Evolutionary conservation across 352 stramenopile species (phyloP).

Genomic region (Pythium insidiosum): DNA sequence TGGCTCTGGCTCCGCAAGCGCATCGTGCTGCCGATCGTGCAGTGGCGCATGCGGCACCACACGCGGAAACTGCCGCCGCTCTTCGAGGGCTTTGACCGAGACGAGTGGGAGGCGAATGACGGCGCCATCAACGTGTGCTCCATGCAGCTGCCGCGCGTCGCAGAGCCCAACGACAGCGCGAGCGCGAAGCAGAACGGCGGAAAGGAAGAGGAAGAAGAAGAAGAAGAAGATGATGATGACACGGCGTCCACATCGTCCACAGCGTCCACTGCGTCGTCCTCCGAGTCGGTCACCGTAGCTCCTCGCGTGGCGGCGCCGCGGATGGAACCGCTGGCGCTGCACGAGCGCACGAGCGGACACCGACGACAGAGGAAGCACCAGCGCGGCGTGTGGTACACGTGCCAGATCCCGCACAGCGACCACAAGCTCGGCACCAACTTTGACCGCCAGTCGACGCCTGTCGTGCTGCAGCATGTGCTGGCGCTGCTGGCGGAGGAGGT

Average conservation of each 20-base stretch:
- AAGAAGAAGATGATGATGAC: too few relatives aligned
- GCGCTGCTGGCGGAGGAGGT: too few relatives aligned
- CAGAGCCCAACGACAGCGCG: background rate
- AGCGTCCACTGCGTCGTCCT: constrained; percentile 5
- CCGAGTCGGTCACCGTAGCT: constrained; percentile 1
- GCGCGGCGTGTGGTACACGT: constrained; percentile 14
- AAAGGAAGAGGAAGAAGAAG: too few relatives aligned
- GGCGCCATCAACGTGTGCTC: constrained; percentile 65
- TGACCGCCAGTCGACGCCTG: constrained; percentile 11
- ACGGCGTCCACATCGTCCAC: too few relatives aligned
- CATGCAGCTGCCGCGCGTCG: constrained; percentile 26
- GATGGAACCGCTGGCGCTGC: background rate
- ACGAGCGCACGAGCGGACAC: background rate
- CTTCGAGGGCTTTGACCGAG: constrained; percentile 45
- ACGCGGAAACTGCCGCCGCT: too few relatives aligned
- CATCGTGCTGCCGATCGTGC: too few relatives aligned
- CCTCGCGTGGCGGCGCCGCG: background rate
- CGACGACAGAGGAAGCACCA: background rate
- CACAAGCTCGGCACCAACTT: constrained; percentile 19
- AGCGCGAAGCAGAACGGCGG: constrained; percentile 2
- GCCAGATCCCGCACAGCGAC: constrained; percentile 15
- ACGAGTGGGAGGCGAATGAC: constrained; percentile 57
- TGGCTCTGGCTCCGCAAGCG: too few relatives aligned
- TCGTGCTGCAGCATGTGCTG: too few relatives aligned
- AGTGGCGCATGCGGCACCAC: too few relatives aligned